Evolutionary conservation across 2,329 filamentous ascomycete species (phyloP).

Genomic region (Aureobasidium sp.): DNA sequence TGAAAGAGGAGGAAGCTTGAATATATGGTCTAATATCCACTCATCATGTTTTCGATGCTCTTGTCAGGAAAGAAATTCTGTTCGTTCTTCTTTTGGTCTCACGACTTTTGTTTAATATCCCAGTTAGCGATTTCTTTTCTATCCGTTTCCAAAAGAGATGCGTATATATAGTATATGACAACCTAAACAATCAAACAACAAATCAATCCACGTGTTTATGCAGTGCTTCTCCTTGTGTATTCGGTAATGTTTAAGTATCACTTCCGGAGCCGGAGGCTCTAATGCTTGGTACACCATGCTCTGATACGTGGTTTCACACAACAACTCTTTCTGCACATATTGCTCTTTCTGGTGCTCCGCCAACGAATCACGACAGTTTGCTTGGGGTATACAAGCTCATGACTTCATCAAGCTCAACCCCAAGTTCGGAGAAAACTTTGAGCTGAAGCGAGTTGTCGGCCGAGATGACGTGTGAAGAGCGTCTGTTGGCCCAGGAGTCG

Average conservation of each 20-base stretch:
- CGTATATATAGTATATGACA: not conserved
- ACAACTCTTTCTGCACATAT: not conserved
- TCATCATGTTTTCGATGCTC: not conserved
- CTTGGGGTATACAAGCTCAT: not conserved
- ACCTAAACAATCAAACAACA: not conserved
- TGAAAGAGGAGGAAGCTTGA: constrained; percentile 3
- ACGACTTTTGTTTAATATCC: not conserved
- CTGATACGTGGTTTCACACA: not conserved
- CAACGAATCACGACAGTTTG: not conserved
- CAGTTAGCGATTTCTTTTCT: not conserved
- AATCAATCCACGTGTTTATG: not conserved
- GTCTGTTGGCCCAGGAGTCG: not conserved
- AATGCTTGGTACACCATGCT: not conserved
- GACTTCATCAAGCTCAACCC: not conserved
- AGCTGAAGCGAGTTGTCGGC: not conserved
- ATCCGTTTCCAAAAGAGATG: not conserved
- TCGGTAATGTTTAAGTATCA: not conserved
- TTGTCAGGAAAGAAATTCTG: not conserved
- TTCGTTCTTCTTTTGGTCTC: not conserved
- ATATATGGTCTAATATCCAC: not conserved
- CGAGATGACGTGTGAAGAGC: not conserved
- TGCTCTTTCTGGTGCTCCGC: not conserved
- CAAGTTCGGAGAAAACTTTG: not conserved
- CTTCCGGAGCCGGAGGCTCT: not conserved
- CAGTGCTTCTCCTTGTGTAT: not conserved